These are phyloP conservation scores for Periglandula ipomoeae DNA, from an alignment of 2,329 filamentous ascomycete genomes.

Conservation along the genomic window DNA sequence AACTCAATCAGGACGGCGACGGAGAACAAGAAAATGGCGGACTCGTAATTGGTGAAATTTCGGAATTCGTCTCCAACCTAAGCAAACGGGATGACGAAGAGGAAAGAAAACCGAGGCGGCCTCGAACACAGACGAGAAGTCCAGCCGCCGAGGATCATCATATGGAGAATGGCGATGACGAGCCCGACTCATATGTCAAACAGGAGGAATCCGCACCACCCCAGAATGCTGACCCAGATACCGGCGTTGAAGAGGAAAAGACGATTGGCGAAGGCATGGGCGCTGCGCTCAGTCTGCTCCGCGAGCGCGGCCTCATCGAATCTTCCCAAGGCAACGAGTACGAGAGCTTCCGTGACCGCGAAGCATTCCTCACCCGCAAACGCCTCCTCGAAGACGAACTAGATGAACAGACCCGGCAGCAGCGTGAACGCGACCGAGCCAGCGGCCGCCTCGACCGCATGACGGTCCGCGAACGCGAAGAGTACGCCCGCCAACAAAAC, in stretches of 20 bases:
- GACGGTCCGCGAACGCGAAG: slow-evolving; percentile 85
- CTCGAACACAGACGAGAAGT: slow-evolving; percentile 12
- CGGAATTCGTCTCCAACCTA: slow-evolving; percentile 84
- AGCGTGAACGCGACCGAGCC: slow-evolving; percentile 81
- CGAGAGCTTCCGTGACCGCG: slow-evolving; percentile 57
- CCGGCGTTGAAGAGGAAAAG: slow-evolving; percentile 24
- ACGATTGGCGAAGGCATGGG: slow-evolving; percentile 62
- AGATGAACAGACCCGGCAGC: slow-evolving; percentile 67
- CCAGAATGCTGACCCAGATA: neutral
- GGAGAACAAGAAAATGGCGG: slow-evolving; percentile 36
- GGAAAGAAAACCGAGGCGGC: slow-evolving; percentile 41
- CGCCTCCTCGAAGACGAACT: slow-evolving; percentile 66
- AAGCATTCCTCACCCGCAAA: slow-evolving; percentile 70
- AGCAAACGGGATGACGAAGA: slow-evolving; percentile 55
- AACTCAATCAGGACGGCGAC: slow-evolving; percentile 33
- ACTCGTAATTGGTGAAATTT: slow-evolving; percentile 90
- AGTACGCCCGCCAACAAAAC: slow-evolving; percentile 82
- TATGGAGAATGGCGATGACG: slow-evolving; percentile 20
- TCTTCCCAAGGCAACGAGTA: slow-evolving; percentile 55
- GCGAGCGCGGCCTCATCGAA: slow-evolving; percentile 74
- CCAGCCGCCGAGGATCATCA: slow-evolving; percentile 15
- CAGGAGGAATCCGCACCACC: slow-evolving; percentile 7
- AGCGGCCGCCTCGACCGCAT: slow-evolving; percentile 78
- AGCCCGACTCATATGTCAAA: slow-evolving; percentile 19
- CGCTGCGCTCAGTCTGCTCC: slow-evolving; percentile 71